Evolutionary conservation across 805 yeast genomes (phyloP), one percentile per base, ranked within the genome.

Genomic region (Yamadazyma tumulicola): DNA sequence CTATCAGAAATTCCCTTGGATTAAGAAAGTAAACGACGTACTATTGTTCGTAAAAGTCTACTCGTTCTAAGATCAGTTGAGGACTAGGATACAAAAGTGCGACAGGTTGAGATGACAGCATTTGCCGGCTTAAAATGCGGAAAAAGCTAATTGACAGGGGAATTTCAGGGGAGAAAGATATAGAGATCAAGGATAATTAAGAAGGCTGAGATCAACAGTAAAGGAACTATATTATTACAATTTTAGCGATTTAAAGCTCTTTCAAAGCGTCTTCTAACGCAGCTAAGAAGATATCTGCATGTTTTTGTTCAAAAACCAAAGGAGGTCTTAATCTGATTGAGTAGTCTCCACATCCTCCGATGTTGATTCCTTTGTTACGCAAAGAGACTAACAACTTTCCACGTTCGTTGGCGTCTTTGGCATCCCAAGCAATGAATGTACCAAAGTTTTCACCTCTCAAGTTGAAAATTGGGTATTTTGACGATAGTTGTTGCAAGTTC

Each of bases 271-370:
- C 55, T 42, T 66, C 71, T 36, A 66, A 48, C n/a, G 55, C 55
- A n/a, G 45, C 69, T 37, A 75, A 47, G 37, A 79, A 68, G 7
- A 79, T 54, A 48, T 79, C 82, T 13, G 76, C 83, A 49, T 79
- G 85, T 45, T 70, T 69, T 48, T 70, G 62, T 43, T 74, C 81
- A 52, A 79, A 79, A 17, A 77, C 72, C 48, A 79, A 67, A 8
- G 81, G 60, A 20, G 86, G 86, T 64, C 86, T 74, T 54, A 79
- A 68, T 61, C 86, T 71, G 28, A 79, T 71, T 19, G 78, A 57
- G 8, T 45, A 42, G 19, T 72, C 81, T 38, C 83, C 80, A 56
- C 85, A 79, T 15, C 84, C 86, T 37, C 86, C 86, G 32, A 77
- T 72, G 52, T 79, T 79, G 42, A 79, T 67, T 32, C 86, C 86